phyloP scores from a whole-genome alignment of 2,329 filamentous ascomycete species.

The Verticillium tricorpus region DNA sequence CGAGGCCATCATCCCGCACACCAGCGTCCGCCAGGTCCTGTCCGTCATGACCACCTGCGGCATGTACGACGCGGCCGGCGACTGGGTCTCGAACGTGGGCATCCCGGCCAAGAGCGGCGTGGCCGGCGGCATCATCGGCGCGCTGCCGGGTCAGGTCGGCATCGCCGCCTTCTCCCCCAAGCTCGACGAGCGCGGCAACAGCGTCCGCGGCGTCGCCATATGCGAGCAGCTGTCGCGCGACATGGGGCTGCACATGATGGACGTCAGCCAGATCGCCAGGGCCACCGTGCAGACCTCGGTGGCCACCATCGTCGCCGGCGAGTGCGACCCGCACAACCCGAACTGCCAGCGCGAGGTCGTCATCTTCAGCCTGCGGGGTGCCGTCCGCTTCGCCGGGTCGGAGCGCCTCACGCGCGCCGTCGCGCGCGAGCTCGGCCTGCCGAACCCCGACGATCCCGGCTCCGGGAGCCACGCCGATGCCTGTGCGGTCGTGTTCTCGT shows the following conservation, averaged over 20 bases:
- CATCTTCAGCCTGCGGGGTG: constrained; percentile 26
- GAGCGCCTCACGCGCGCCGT: constrained; percentile 26
- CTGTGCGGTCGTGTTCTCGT: constrained; percentile 26
- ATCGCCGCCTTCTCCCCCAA: constrained; percentile 25
- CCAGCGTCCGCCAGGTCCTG: constrained; percentile 31
- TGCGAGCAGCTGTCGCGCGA: constrained; percentile 24
- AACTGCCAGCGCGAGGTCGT: constrained; percentile 22
- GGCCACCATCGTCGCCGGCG: constrained; percentile 22
- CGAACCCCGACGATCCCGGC: constrained; percentile 17
- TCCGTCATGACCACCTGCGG: constrained; percentile 37
- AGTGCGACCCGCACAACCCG: constrained; percentile 17
- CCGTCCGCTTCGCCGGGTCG: constrained; percentile 27
- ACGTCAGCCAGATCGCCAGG: constrained; percentile 24
- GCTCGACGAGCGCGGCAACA: constrained; percentile 26
- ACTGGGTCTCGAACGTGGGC: constrained; percentile 32
- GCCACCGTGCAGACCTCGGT: constrained; percentile 23
- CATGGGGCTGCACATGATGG: constrained; percentile 31
- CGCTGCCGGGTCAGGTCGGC: constrained; percentile 25
- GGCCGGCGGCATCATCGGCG: constrained; percentile 26
- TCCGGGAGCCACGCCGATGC: constrained; percentile 18
- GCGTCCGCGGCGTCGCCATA: constrained; percentile 25
- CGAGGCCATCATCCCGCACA: constrained; percentile 27
- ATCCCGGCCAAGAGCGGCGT: constrained; percentile 33
- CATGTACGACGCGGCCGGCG: constrained; percentile 35
- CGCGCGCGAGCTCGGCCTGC: constrained; percentile 19